Conservation (phyloP, 768 basidiomycete genomes). For the Fistulinella prunicolor region DNA sequence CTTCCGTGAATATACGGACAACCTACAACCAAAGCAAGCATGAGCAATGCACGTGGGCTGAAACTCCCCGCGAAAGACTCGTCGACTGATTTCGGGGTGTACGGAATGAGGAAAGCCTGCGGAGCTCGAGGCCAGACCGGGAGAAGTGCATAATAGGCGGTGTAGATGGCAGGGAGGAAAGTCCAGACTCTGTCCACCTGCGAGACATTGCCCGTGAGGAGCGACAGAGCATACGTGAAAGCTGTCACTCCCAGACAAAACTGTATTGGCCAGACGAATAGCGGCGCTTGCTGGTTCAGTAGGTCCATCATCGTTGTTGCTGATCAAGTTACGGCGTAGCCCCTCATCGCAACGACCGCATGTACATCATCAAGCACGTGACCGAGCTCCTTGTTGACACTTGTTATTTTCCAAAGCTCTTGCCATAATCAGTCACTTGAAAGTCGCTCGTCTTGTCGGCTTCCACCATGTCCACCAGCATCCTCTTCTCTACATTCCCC, state of each 20-base stretch:
- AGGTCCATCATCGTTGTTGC: constrained; percentile 9
- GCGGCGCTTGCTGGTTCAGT: constrained; percentile 25
- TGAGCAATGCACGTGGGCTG: constrained; percentile 71
- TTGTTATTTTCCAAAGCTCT: constrained; percentile 18
- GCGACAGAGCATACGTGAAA: constrained; percentile 54
- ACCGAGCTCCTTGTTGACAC: constrained; percentile 8
- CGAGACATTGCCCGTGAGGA: constrained; percentile 76
- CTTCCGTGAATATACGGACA: background rate
- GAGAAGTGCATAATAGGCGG: constrained; percentile 75
- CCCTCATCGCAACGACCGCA: background rate
- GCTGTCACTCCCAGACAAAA: constrained; percentile 51
- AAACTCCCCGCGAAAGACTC: constrained; percentile 39
- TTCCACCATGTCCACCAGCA: constrained; percentile 43
- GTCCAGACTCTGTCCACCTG: constrained; percentile 87
- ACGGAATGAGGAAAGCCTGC: constrained; percentile 46
- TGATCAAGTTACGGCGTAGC: background rate
- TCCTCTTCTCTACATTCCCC: constrained; percentile 59
- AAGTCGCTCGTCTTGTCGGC: background rate
- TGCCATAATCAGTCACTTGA: constrained; percentile 13
- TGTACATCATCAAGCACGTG: background rate
- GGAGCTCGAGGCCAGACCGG: constrained; percentile 51
- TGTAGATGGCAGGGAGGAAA: constrained; percentile 78
- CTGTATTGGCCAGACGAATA: constrained; percentile 60
- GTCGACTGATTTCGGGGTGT: constrained; percentile 47
- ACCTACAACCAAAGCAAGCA: constrained; percentile 65